phyloP scores from a whole-genome alignment of 2,329 filamentous ascomycete genomes.

The Colletotrichum godetiae region DNA sequence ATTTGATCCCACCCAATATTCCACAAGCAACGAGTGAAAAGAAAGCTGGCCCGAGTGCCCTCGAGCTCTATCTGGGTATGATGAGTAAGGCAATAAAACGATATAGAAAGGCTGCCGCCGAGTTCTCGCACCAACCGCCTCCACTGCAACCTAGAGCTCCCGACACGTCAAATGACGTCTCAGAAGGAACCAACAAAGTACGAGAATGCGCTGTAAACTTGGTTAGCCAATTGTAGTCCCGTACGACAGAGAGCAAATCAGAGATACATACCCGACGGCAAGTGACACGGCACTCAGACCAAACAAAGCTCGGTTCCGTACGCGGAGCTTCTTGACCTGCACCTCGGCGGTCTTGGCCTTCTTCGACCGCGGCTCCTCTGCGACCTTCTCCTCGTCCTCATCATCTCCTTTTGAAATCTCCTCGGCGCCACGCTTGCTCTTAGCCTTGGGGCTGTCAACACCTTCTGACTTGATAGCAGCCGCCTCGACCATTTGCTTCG shows the following conservation, averaged over 20 bases:
- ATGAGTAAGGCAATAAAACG: conserved; percentile 31
- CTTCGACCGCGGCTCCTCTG: conserved; percentile 71
- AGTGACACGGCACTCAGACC: conserved; percentile 84
- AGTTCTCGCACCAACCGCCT: not conserved
- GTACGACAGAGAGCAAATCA: not conserved
- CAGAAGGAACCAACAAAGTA: conserved; percentile 65
- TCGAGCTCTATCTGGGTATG: conserved; percentile 36
- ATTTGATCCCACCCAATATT: conserved; percentile 31
- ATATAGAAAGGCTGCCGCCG: conserved; percentile 29
- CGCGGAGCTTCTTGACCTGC: conserved; percentile 85
- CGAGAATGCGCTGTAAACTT: conserved; percentile 54
- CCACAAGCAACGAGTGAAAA: conserved; percentile 31
- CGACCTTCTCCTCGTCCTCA: conserved; percentile 58
- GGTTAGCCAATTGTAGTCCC: conserved; percentile 29
- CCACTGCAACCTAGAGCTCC: not conserved
- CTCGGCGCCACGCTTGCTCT: conserved; percentile 79
- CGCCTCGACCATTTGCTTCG: conserved; percentile 87
- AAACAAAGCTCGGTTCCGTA: conserved; percentile 85
- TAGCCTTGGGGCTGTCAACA: conserved; percentile 45
- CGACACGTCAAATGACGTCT: conserved; percentile 12
- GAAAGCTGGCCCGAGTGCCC: conserved; percentile 30
- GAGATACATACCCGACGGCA: conserved; percentile 77
- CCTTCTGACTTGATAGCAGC: conserved; percentile 58
- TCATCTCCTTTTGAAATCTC: conserved; percentile 77
- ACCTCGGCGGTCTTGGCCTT: conserved; percentile 80